phyloP scores from a whole-genome alignment of 495 filamentous ascomycete genomes.

The Hapsidospora chrysogenum region DNA sequence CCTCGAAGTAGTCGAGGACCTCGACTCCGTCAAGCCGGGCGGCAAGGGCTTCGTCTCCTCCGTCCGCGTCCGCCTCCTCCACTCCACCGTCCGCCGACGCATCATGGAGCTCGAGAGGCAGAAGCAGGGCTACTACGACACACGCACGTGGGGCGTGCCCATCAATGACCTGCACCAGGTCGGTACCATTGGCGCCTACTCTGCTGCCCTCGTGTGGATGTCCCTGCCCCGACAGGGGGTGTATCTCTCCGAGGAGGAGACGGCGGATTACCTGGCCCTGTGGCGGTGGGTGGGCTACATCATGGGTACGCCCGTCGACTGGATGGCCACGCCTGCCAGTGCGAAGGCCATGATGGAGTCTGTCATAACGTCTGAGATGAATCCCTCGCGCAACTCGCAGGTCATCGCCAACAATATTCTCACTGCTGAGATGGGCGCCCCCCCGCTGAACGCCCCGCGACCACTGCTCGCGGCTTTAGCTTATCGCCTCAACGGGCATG shows the following conservation, averaged over 20 bases:
- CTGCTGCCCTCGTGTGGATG: constrained; percentile 46
- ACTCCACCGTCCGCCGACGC: constrained; percentile 49
- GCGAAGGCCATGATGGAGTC: constrained; percentile 50
- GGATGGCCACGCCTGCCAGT: constrained; percentile 33
- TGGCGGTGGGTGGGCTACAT: constrained; percentile 63
- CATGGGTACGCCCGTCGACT: constrained; percentile 46
- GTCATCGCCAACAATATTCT: constrained; percentile 63
- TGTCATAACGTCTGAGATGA: constrained; percentile 41
- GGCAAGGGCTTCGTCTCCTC: constrained; percentile 52
- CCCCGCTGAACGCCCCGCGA: constrained; percentile 43
- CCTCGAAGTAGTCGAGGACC: constrained; percentile 48
- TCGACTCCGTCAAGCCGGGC: constrained; percentile 49
- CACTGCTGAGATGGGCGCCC: constrained; percentile 38
- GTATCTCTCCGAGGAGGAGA: constrained; percentile 42
- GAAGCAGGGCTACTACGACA: constrained; percentile 45
- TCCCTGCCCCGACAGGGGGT: constrained; percentile 59
- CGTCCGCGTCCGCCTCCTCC: constrained; percentile 58
- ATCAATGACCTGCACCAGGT: constrained; percentile 64
- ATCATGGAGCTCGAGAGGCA: constrained; percentile 40
- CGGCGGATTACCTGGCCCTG: constrained; percentile 51
- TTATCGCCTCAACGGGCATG: constrained; percentile 50
- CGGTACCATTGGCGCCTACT: constrained; percentile 53
- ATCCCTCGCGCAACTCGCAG: constrained; percentile 41
- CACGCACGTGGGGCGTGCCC: constrained; percentile 42
- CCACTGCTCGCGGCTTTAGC: constrained; percentile 49